A percentile compares a stretch with the other conserved stretches of the same genome.
Conservation (phyloP, 768 basidiomycete species). For the Suillus alpinus region DNA sequence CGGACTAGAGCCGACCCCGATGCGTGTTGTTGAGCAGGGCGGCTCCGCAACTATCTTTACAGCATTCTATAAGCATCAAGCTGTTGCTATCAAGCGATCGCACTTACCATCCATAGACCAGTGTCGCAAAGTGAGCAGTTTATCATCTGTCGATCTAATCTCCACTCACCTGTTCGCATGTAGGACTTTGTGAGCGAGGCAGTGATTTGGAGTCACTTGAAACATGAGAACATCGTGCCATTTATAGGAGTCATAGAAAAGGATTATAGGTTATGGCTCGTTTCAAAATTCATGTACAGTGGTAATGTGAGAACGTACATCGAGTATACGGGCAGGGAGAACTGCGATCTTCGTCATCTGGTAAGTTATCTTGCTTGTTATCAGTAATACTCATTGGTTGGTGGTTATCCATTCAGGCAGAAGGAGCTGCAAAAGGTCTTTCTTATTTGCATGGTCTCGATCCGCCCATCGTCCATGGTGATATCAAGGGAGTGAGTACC, state of each 20-base stretch:
- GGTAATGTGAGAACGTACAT: conserved; percentile 18
- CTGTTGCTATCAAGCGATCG: conserved; percentile 24
- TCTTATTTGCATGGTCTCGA: conserved; percentile 22
- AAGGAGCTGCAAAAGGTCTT: conserved; percentile 20
- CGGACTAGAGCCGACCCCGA: background rate
- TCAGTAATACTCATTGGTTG: background rate
- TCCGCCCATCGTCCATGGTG: conserved; percentile 37
- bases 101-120: background rate
- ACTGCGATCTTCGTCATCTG: conserved; percentile 6
- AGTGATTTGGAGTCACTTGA: conserved; percentile 24
- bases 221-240: conserved; percentile 25
- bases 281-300: conserved; percentile 21
- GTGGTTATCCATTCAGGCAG: background rate
- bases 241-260: conserved; percentile 21
- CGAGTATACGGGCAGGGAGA: background rate
- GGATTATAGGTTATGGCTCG: conserved; percentile 15
- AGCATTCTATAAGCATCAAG: conserved; percentile 12
- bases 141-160: background rate
- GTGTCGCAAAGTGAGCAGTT: background rate
- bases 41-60: conserved; percentile 20
- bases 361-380: conserved; percentile 2
- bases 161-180: background rate
- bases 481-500: conserved; percentile 35
- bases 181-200: conserved; percentile 26
- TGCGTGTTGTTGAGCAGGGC: conserved; percentile 5